Evolutionary conservation across 2,329 filamentous ascomycete species (phyloP).

Genomic region (Trichophyton rubrum): DNA sequence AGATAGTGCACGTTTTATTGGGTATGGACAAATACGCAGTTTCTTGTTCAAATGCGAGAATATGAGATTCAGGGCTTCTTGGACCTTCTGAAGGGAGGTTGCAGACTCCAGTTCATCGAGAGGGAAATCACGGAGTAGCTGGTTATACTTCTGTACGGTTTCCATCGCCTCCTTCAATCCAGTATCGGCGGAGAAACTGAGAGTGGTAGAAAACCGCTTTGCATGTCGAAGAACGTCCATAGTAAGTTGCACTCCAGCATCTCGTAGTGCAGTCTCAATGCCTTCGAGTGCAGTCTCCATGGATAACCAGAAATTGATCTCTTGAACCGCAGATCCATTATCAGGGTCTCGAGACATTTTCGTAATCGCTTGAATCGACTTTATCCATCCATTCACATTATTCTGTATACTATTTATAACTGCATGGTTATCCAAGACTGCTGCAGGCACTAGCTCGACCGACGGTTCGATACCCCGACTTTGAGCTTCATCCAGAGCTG

Average conservation of each 20-base stretch:
- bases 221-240: slow-evolving; percentile 92
- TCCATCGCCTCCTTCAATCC: slow-evolving; percentile 93
- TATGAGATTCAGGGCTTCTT: slow-evolving; percentile 78
- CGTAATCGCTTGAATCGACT: slow-evolving; percentile 92
- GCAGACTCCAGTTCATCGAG: slow-evolving; percentile 89
- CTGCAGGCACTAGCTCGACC: slow-evolving; percentile 62
- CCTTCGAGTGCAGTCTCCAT: slow-evolving; percentile 90
- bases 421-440: slow-evolving; percentile 72
- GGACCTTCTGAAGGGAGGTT: slow-evolving; percentile 73
- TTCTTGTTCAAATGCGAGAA: slow-evolving; percentile 97
- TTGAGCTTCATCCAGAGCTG: slow-evolving; percentile 65
- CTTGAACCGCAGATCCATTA: slow-evolving; percentile 73
- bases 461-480: slow-evolving; percentile 55
- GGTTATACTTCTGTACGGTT: slow-evolving; percentile 95
- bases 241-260: slow-evolving; percentile 79
- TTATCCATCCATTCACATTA: slow-evolving; percentile 95
- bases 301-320: slow-evolving; percentile 98
- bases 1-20: slow-evolving; percentile 76
- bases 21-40: slow-evolving; percentile 89
- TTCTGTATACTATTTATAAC: slow-evolving; percentile 91
- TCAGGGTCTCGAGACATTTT: slow-evolving; percentile 79
- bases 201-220: slow-evolving; percentile 93
- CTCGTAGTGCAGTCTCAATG: slow-evolving; percentile 77
- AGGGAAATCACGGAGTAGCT: slow-evolving; percentile 96
- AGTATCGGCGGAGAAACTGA: slow-evolving; percentile 93